A percentile compares a stretch with the other conserved stretches of the same genome.
These are phyloP conservation scores for Rhizopogon sp. DNA, from an alignment of 768 basidiomycete species.

Conservation along the genomic window DNA sequence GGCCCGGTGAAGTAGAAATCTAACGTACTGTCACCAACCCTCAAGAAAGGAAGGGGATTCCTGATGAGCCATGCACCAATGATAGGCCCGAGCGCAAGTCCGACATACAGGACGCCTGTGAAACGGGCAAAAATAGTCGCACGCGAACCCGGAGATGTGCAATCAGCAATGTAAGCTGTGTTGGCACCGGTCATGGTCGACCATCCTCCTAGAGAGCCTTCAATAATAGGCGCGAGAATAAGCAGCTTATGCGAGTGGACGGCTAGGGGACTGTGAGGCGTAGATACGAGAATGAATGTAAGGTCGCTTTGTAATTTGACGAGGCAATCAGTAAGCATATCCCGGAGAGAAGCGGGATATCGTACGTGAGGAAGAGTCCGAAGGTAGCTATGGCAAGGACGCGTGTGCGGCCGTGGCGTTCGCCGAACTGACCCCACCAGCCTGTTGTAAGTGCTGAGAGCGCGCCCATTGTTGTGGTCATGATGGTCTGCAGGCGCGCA, in stretches of 20 bases:
- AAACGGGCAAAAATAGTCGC: slow-evolving; percentile 64
- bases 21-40: slow-evolving; percentile 18
- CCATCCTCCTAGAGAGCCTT: slow-evolving; percentile 81
- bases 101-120: slow-evolving; percentile 71
- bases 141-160: slow-evolving; percentile 79
- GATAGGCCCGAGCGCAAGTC: slow-evolving; percentile 75
- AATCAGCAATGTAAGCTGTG: slow-evolving; percentile 68
- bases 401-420: slow-evolving; percentile 69
- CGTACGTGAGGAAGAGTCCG: slow-evolving; percentile 73
- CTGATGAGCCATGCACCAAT: slow-evolving; percentile 52
- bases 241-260: slow-evolving; percentile 71
- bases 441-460: slow-evolving; percentile 81
- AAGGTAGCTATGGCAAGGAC: slow-evolving; percentile 62
- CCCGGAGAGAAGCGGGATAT: slow-evolving; percentile 28
- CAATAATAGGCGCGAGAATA: slow-evolving; percentile 70
- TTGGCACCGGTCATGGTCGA: slow-evolving; percentile 58
- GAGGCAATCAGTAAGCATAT: not conserved
- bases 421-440: slow-evolving; percentile 82
- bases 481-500: slow-evolving; percentile 68
- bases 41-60: slow-evolving; percentile 32
- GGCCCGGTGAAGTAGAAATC: not conserved
- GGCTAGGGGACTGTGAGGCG: slow-evolving; percentile 50
- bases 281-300: slow-evolving; percentile 75
- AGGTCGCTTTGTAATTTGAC: slow-evolving; percentile 52
- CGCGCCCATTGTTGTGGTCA: slow-evolving; percentile 72